These are phyloP conservation scores for Starmerella etchellsii DNA, from an alignment of 805 yeast genomes.

Conservation along the genomic window DNA sequence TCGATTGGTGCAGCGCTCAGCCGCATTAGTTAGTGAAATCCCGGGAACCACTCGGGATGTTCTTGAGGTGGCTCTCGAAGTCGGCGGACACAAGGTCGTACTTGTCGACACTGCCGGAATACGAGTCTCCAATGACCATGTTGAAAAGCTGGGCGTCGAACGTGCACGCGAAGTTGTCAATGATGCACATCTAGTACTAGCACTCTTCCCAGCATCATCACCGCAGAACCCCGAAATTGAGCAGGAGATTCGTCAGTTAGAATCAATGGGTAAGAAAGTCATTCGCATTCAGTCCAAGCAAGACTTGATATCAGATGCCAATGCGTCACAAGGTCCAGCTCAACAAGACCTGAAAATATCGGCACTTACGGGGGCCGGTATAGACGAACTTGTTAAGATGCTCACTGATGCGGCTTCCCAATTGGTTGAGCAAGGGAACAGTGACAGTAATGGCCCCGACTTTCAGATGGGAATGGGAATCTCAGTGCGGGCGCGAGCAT, in stretches of 20 bases:
- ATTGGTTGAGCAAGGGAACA: slow-evolving; percentile 29
- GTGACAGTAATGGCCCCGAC: slow-evolving; percentile 12
- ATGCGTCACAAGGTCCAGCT: too few relatives aligned
- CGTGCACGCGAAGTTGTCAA: slow-evolving; percentile 53
- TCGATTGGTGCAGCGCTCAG: slow-evolving; percentile 58
- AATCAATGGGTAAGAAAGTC: slow-evolving; percentile 16
- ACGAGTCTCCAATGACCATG: slow-evolving; percentile 38
- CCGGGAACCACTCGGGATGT: slow-evolving; percentile 94
- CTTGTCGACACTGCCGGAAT: slow-evolving; percentile 93
- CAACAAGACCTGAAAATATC: slow-evolving; percentile 35
- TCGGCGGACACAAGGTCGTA: slow-evolving; percentile 71
- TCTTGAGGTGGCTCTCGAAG: slow-evolving; percentile 66
- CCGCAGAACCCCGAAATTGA: slow-evolving; percentile 5
- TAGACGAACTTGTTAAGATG: slow-evolving; percentile 33
- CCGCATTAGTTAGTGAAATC: slow-evolving; percentile 78
- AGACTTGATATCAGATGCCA: slow-evolving; percentile 19
- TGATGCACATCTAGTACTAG: slow-evolving; percentile 55
- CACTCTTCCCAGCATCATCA: slow-evolving; percentile 38
- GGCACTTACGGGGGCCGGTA: slow-evolving; percentile 46
- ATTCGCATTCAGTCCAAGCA: slow-evolving; percentile 27
- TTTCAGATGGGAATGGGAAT: slow-evolving; percentile 49
- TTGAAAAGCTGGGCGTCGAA: slow-evolving; percentile 70
- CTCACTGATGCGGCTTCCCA: slow-evolving; percentile 38
- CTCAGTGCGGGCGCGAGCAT: slow-evolving; percentile 63
- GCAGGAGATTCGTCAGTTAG: slow-evolving; percentile 14